Conservation (phyloP, 108 stramenopile species). For the Skeletonema tropicum region DNA sequence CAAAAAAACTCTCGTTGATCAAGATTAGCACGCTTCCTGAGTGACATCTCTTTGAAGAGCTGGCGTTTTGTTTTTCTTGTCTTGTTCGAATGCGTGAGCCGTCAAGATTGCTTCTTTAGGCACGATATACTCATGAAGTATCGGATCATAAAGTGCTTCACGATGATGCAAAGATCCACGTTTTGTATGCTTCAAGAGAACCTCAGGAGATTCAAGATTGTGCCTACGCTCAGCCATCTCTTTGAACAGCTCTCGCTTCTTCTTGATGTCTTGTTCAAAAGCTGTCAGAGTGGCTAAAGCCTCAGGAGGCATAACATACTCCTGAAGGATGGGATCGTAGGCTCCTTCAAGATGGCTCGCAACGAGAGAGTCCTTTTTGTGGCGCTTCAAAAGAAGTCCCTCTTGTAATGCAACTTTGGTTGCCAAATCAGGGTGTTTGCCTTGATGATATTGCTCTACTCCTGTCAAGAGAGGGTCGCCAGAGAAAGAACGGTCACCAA, state of each 20-base stretch:
- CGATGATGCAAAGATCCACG: neutral
- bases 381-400: slow-evolving; percentile 11
- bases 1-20: slow-evolving; percentile 21
- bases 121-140: neutral
- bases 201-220: neutral
- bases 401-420: slow-evolving; percentile 8
- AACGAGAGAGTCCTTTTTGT: slow-evolving; percentile 22
- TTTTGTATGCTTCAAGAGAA: neutral
- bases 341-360: neutral
- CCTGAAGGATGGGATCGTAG: slow-evolving; percentile 31
- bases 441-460: slow-evolving; percentile 20
- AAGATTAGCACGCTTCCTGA: slow-evolving; percentile 24
- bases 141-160: neutral
- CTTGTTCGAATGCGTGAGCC: neutral
- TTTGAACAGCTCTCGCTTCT: slow-evolving; percentile 20
- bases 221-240: slow-evolving; percentile 16
- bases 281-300: slow-evolving; percentile 11
- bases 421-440: slow-evolving; percentile 3
- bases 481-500: slow-evolving; percentile 19
- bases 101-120: neutral
- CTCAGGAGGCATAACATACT: slow-evolving; percentile 15
- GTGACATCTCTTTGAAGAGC: slow-evolving; percentile 1
- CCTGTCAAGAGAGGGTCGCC: slow-evolving; percentile 34
- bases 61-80: neutral
- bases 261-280: slow-evolving; percentile 17